These are phyloP conservation scores for Alternaria viburni DNA, from an alignment of 2,329 filamentous ascomycete genomes.

Conservation along the genomic window DNA sequence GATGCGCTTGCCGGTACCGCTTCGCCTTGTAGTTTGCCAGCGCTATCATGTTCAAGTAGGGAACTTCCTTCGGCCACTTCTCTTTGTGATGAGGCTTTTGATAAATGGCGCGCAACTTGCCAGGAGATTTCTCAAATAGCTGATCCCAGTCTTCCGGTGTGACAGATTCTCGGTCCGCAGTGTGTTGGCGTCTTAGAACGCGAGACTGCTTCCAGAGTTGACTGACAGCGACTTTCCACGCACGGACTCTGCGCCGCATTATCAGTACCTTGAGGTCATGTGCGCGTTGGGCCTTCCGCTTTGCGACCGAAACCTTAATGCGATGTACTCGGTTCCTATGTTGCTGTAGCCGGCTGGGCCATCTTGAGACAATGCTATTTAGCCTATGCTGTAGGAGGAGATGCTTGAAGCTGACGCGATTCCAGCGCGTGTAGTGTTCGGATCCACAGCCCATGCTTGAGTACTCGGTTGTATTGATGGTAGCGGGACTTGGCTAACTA, in stretches of 20 bases:
- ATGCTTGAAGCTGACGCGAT: not conserved
- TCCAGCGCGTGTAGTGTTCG: not conserved
- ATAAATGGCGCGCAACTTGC: not conserved
- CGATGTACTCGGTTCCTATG: not conserved
- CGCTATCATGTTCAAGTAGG: not conserved
- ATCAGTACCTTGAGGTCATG: not conserved
- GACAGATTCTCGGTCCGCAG: not conserved
- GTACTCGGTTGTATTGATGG: not conserved
- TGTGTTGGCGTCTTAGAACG: not conserved
- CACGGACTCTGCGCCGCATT: not conserved
- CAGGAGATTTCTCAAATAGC: not conserved
- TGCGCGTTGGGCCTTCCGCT: not conserved
- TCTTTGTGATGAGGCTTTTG: not conserved
- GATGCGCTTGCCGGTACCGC: not conserved
- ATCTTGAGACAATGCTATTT: not conserved
- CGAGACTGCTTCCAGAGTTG: not conserved
- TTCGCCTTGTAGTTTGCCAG: not conserved
- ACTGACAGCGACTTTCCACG: not conserved
- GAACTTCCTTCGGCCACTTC: not conserved
- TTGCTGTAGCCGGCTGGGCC: not conserved
- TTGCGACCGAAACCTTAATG: not conserved
- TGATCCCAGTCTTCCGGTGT: not conserved
- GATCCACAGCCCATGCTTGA: not conserved
- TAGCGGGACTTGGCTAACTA: not conserved
- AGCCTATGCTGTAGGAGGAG: not conserved